Base-by-base conservation (phyloP, 352 stramenopile species). In the Pythium volutum region DNA sequence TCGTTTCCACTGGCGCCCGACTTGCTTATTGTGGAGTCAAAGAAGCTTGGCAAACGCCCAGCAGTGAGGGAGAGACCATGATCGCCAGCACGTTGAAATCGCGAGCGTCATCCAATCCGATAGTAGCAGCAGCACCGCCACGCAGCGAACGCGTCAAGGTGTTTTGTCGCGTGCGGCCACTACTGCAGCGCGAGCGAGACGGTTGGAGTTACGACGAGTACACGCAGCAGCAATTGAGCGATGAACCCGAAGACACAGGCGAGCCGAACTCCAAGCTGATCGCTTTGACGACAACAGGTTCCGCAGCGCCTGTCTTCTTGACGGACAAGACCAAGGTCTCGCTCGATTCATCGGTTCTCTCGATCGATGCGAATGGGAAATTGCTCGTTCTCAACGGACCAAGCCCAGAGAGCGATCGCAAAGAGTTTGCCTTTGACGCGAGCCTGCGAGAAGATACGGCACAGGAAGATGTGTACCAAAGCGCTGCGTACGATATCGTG, bases 181-280 rank as follows among this genome's bases (percentile, higher is more conserved):
- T 89, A 23, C 66, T 91, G 25, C 70, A 79, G 52, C 75, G 75
- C 14, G 80, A 89, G 62, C 77, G 70, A 4, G 75, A 87, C 7
- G 79, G 79, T 29, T 85, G 71, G 71, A 86, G 77, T 64, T 85
- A 75, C 53, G 77, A 87, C 8, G 76, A 88, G 22, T 87, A 75
- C 59, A 55, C 48, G 15, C 55, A 81, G 48, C 70, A 75, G n/a
- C n/a, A n/a, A 4, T 75, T 73, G 20, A 54, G 59, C 7, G 38
- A 41, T 4, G 50, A 25, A 22, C 14, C 41, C 22, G 33, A 38
- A 18, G 49, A 53, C 56, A 26, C 62, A 70, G 29, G 41, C 34
- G 10, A 27, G 16, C 25, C 14, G n/a, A 29, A 29, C 48, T 57
- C 7, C 12, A 12, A 7, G 33, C 7, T 23, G 46, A 62, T 38